Base-by-base conservation (phyloP, 1,284 basidiomycete species). In the Athelia sp. region DNA sequence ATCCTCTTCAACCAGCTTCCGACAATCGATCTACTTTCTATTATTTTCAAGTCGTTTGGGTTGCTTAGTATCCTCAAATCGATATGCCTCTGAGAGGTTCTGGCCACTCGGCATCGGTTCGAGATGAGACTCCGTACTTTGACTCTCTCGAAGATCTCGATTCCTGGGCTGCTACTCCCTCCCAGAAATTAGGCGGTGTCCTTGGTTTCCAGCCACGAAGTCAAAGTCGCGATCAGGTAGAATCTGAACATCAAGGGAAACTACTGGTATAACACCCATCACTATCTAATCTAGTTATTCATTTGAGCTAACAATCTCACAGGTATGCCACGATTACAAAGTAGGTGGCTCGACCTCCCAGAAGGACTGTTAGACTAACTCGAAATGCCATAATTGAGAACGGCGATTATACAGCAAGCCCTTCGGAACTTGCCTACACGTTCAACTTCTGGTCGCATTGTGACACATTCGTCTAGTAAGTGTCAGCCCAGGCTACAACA, bases 271-370 rank as follows among this genome's bases (percentile, higher is more conserved):
- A 52, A 43, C 58, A 44, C 31, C 43, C 44, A 45, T 15, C n/a
- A 24, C 13, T 47, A 35, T 31, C 21, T 10, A n/a, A 14, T 8
- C 24, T 35, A 17, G n/a, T 18, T 32, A 36, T 35, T 18, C n/a
- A 31, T 10, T 35, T 21, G 23, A 14, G 45, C 31, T 8, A 13
- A n/a, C 11, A 6, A 17, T 35, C 8, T 49, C 43, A 61, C 44
- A 74, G 76, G 79, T 90, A 4, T 91, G 89, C 64, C 88, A 91
- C 59, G 89, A 91, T 67, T 91, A 87, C 67, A 89, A 88, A 75
- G 87, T 86, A 53, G 50, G 61, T 46, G 43, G 44, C n/a, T n/a
- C n/a, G n/a, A n/a, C n/a, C n/a, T n/a, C n/a, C n/a, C n/a, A n/a
- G 32, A 48, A 43, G 17, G 32, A 45, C 42, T 50, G 32, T 46